phyloP scores from a whole-genome alignment of 805 yeast species.

The Candida vaughaniae region DNA sequence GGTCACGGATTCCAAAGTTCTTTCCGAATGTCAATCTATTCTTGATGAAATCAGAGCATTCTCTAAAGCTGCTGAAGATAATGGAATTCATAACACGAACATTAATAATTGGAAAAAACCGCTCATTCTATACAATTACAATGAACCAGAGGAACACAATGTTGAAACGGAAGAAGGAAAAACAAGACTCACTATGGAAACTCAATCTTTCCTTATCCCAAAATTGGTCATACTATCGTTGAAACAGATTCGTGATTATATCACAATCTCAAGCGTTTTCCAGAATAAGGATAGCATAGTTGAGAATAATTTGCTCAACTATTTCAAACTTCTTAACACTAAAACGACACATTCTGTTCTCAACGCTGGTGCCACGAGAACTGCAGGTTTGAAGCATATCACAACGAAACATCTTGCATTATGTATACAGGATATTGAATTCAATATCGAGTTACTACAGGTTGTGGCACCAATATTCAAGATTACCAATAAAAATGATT shows the following conservation, averaged over 20 bases:
- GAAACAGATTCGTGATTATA: constrained; percentile 45
- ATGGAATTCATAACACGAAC: constrained; percentile 20
- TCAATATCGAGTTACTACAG: constrained; percentile 35
- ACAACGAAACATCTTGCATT: constrained; percentile 71
- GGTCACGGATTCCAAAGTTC: constrained; percentile 46
- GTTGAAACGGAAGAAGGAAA: neutral
- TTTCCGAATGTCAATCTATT: constrained; percentile 25
- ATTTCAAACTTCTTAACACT: constrained; percentile 47
- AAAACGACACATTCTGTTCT: constrained; percentile 60
- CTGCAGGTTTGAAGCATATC: constrained; percentile 72
- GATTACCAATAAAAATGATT: neutral
- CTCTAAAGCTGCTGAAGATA: constrained; percentile 21
- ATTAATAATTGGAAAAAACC: constrained; percentile 27
- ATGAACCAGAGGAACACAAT: neutral
- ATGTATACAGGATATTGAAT: constrained; percentile 63
- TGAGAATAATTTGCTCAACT: constrained; percentile 45
- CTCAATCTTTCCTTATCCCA: constrained; percentile 31
- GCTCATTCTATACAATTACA: constrained; percentile 22
- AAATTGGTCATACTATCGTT: constrained; percentile 22
- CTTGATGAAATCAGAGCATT: constrained; percentile 26
- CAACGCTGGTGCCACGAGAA: constrained; percentile 72
- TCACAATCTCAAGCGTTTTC: constrained; percentile 56
- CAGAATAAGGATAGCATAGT: constrained; percentile 43
- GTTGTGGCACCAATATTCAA: constrained; percentile 20
- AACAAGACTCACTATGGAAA: constrained; percentile 13